Conservation (phyloP, 2,329 filamentous ascomycete species). For the Colletotrichum nymphaeae region DNA sequence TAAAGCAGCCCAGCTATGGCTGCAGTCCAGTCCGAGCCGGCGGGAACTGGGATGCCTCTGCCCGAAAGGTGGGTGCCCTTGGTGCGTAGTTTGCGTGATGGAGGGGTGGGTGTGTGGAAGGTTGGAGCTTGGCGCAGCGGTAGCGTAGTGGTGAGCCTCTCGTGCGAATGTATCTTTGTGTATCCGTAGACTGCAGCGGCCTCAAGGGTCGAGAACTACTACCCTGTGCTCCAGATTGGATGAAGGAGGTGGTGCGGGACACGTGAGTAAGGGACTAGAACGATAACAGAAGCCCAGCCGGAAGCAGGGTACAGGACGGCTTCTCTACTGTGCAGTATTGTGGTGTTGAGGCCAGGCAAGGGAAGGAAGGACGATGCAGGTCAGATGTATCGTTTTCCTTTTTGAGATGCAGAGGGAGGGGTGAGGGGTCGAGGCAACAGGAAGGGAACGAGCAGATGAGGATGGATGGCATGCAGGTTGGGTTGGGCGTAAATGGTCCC, state of each 20-base stretch:
- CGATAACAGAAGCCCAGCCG: slow-evolving; percentile 6
- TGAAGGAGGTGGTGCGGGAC: slow-evolving; percentile 9
- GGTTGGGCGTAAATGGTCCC: slow-evolving; percentile 12
- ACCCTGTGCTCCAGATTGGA: slow-evolving; percentile 7
- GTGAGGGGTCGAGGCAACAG: slow-evolving; percentile 21
- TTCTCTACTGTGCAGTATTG: not conserved
- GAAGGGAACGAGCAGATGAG: slow-evolving; percentile 13
- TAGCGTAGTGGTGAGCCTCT: slow-evolving; percentile 30
- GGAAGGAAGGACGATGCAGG: slow-evolving; percentile 27
- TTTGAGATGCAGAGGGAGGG: slow-evolving; percentile 28
- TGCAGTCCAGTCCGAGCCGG: slow-evolving; percentile 30
- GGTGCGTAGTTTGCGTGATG: slow-evolving; percentile 18
- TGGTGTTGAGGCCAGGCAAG: slow-evolving; percentile 13
- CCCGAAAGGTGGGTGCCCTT: slow-evolving; percentile 27
- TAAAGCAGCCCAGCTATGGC: slow-evolving; percentile 29
- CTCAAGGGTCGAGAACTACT: not conserved
- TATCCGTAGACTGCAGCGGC: not conserved
- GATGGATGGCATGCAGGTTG: slow-evolving; percentile 24
- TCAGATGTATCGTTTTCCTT: slow-evolving; percentile 30
- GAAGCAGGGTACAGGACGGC: slow-evolving; percentile 9
- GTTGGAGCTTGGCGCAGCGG: slow-evolving; percentile 34
- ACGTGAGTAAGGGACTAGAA: slow-evolving; percentile 26
- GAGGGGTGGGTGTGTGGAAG: slow-evolving; percentile 27
- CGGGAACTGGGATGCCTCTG: slow-evolving; percentile 34
- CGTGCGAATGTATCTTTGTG: slow-evolving; percentile 8